Percentiles rank a stretch among this genome's conserved stretches.
Evolutionary conservation across 805 yeast species (phyloP).

Genomic region (Candida tibetensis): DNA sequence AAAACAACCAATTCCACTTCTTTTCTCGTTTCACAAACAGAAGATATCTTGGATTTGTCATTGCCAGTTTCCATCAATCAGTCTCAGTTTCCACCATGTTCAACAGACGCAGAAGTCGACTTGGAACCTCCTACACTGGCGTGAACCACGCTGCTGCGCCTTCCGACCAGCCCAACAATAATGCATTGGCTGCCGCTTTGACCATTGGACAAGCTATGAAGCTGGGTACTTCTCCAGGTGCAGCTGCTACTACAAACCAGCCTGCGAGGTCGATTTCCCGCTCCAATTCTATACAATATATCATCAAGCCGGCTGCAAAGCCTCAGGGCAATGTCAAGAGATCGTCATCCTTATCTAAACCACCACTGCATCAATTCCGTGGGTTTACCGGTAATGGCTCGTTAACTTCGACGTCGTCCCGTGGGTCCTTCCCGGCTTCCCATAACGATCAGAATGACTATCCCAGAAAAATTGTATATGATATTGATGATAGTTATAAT

Average conservation of each 20-base stretch:
- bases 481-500: constrained; percentile 30
- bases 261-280: constrained; percentile 5
- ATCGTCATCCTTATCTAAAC: not conserved
- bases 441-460: not conserved
- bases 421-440: constrained; percentile 2
- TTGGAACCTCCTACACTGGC: constrained; percentile 40
- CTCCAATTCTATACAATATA: constrained; percentile 13
- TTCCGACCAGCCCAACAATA: constrained; percentile 32
- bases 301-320: constrained; percentile 9
- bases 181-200: constrained; percentile 45
- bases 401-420: constrained; percentile 2
- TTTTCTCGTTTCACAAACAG: no score
- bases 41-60: no score
- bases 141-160: constrained; percentile 37
- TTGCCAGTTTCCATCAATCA: no score
- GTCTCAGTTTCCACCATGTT: constrained; percentile 22
- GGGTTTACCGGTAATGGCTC: constrained; percentile 6
- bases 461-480: constrained; percentile 8
- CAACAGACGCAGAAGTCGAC: constrained; percentile 32
- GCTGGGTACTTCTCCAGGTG: constrained; percentile 5
- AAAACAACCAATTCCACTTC: no score
- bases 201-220: constrained; percentile 38
- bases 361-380: constrained; percentile 1
- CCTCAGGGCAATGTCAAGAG: not conserved
- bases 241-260: not conserved